Conservation (phyloP, 176 grass and related monocot genomes). For the Oryza glaberrima region DNA sequence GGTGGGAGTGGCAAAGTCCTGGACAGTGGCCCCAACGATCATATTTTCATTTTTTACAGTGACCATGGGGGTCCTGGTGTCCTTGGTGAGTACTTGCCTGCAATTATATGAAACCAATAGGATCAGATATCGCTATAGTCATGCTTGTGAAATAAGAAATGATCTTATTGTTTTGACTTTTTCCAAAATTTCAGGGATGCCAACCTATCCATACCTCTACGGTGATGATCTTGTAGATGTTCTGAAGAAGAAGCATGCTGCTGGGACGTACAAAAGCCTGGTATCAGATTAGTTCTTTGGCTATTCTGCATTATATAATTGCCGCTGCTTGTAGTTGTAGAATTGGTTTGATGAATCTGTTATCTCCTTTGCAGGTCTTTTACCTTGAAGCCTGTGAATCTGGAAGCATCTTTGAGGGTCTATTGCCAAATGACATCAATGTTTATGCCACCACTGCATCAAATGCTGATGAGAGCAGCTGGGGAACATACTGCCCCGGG, state of each 20-base stretch:
- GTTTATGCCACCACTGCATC: constrained; percentile 96
- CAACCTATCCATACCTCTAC: constrained; percentile 92
- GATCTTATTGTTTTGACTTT: constrained; percentile 9
- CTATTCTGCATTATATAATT: constrained; percentile 10
- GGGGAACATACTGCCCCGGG: constrained; percentile 94
- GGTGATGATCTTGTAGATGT: constrained; percentile 78
- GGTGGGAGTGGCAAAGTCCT: constrained; percentile 96
- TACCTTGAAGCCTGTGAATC: constrained; percentile 99
- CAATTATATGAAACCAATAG: constrained; percentile 16
- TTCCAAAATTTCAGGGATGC: constrained; percentile 71
- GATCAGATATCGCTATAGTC: background rate
- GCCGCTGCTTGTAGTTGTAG: constrained; percentile 32
- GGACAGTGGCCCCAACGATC: constrained; percentile 90
- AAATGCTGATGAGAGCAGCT: constrained; percentile 93
- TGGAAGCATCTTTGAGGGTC: constrained; percentile 92
- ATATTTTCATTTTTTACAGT: constrained; percentile 94
- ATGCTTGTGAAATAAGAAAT: constrained; percentile 22
- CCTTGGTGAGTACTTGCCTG: constrained; percentile 67
- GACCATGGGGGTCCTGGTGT: constrained; percentile 95
- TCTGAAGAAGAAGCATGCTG: constrained; percentile 86
- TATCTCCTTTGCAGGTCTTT: constrained; percentile 69
- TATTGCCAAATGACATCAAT: constrained; percentile 77
- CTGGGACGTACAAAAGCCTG: constrained; percentile 97
- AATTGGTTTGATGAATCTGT: constrained; percentile 34
- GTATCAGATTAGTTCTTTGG: constrained; percentile 47